These are phyloP conservation scores for Lactuca saligna DNA, from an alignment of 129 eudicot genomes.

Conservation along the genomic window DNA sequence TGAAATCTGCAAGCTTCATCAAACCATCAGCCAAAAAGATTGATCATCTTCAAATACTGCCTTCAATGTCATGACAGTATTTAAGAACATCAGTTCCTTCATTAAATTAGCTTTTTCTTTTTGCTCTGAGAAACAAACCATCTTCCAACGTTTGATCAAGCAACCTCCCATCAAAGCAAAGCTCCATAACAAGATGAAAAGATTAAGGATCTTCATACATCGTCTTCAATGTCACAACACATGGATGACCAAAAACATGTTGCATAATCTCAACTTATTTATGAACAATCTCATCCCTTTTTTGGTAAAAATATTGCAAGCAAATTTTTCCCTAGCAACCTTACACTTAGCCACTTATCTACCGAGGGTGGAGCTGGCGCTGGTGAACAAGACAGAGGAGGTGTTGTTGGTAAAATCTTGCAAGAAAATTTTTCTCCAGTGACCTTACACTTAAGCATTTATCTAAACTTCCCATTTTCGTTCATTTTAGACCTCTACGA, in stretches of 20 bases:
- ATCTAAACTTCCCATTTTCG: conserved; percentile 57
- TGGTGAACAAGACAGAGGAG: too few species aligned
- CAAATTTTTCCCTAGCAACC: conserved; percentile 35
- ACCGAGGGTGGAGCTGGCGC: too few species aligned
- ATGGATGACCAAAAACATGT: conserved; percentile 58
- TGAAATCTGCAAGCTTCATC: conserved; percentile 65
- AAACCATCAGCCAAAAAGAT: conserved; percentile 42
- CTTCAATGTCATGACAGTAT: conserved; percentile 56
- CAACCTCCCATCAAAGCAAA: conserved; percentile 49
- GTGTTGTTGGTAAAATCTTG: too few species aligned
- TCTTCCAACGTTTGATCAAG: conserved; percentile 51
- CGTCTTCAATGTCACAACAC: conserved; percentile 49
- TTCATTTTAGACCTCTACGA: conserved; percentile 52
- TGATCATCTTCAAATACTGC: conserved; percentile 51
- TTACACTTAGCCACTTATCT: conserved; percentile 47
- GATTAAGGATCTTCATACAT: conserved; percentile 49
- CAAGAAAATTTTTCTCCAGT: too few species aligned
- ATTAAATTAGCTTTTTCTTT: conserved; percentile 40
- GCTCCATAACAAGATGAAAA: conserved; percentile 59
- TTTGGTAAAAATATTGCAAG: conserved; percentile 50
- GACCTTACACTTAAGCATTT: too few species aligned
- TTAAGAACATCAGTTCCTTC: conserved; percentile 60
- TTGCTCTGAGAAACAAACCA: conserved; percentile 43
- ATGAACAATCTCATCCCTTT: conserved; percentile 58
- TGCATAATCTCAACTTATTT: conserved; percentile 64